Percentiles rank a stretch among this genome's conserved stretches.
These are phyloP conservation scores for Sarocladiaceae sp. DNA, from an alignment of 2,329 filamentous ascomycete species.

Conservation along the genomic window DNA sequence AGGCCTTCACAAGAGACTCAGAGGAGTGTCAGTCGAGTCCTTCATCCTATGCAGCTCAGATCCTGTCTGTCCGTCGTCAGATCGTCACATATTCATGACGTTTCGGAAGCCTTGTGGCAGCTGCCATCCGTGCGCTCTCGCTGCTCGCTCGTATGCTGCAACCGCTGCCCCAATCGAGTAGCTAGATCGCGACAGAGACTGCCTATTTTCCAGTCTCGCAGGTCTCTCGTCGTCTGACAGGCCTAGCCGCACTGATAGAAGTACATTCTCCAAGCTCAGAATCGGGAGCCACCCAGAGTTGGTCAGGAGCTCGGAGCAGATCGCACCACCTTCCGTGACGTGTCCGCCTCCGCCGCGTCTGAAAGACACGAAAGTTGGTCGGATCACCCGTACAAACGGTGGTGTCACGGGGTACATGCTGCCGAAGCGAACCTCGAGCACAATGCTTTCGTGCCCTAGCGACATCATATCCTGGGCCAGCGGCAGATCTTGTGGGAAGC, in stretches of 20 bases:
- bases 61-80: no score
- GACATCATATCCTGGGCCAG: conserved; percentile 69
- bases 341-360: conserved; percentile 72
- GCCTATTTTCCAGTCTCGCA: conserved; percentile 52
- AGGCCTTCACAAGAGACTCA: no score
- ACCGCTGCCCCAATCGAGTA: conserved; percentile 68
- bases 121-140: conserved; percentile 9
- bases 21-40: no score
- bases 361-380: conserved; percentile 72
- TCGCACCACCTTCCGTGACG: conserved; percentile 74
- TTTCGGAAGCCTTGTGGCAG: conserved; percentile 1
- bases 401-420: conserved; percentile 69
- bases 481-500: conserved; percentile 63
- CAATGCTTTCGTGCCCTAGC: conserved; percentile 56
- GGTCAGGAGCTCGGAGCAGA: conserved; percentile 80
- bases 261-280: conserved; percentile 67
- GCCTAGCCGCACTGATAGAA: conserved; percentile 75
- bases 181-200: conserved; percentile 26
- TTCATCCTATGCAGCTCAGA: no score
- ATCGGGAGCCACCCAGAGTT: conserved; percentile 75
- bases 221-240: conserved; percentile 66
- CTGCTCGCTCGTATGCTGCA: conserved; percentile 62
- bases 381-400: conserved; percentile 77
- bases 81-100: conserved; percentile 10
- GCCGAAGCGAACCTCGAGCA: conserved; percentile 78